Percentiles rank a stretch among this genome's conserved stretches.
Evolutionary conservation across 2,329 filamentous ascomycete species (phyloP).

Genomic region (Diaporthe batatas): DNA sequence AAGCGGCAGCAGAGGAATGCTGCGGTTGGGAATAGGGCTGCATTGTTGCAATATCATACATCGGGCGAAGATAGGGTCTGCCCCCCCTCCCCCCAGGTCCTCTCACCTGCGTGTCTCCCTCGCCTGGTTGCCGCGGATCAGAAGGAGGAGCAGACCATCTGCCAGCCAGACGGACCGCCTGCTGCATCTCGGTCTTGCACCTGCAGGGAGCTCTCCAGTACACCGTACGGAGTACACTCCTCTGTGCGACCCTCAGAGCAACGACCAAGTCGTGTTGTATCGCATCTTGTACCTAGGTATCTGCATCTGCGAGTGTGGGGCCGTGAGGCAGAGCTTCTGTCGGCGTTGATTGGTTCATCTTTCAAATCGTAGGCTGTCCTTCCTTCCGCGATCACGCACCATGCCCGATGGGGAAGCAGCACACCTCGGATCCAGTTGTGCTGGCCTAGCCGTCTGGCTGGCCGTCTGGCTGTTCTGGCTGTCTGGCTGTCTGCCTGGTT

Average conservation of each 20-base stretch:
- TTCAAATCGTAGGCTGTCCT: slow-evolving; percentile 10
- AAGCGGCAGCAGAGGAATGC: slow-evolving; percentile 20
- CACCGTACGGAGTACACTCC: neutral
- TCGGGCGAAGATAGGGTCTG: slow-evolving; percentile 24
- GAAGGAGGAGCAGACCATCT: slow-evolving; percentile 1
- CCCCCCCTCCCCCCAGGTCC: neutral
- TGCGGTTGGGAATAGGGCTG: slow-evolving; percentile 41
- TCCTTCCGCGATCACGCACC: slow-evolving; percentile 25
- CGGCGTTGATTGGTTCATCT: slow-evolving; percentile 16
- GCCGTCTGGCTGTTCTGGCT: no score
- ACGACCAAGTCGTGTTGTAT: no score
- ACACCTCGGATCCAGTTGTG: slow-evolving; percentile 21
- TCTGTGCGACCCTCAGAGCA: no score
- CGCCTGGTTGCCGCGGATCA: neutral
- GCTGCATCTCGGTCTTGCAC: slow-evolving; percentile 4
- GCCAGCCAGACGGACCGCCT: slow-evolving; percentile 14
- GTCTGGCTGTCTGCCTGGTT: neutral
- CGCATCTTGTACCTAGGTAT: neutral
- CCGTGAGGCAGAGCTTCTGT: neutral
- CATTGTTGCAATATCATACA: slow-evolving; percentile 41
- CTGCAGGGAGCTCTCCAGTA: slow-evolving; percentile 8
- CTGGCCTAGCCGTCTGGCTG: neutral
- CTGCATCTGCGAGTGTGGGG: neutral
- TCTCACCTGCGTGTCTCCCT: slow-evolving; percentile 1
- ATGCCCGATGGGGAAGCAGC: slow-evolving; percentile 17